Evolutionary conservation across 2,329 filamentous ascomycete species (phyloP).

Genomic region (Beauveria brongniartii): DNA sequence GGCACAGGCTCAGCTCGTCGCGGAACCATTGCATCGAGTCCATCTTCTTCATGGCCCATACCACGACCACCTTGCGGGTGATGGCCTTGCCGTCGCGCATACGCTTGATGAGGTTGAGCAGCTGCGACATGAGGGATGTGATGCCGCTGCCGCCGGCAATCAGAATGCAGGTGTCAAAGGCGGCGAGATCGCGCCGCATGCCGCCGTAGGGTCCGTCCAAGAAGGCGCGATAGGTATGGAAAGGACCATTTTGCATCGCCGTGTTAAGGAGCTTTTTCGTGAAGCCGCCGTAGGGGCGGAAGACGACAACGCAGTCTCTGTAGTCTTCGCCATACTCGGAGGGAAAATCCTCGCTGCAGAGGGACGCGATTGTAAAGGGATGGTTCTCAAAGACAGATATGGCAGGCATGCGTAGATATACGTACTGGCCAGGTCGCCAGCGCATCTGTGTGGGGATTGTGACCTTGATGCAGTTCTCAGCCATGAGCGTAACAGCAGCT

Average conservation of each 20-base stretch:
- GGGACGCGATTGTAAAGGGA: conserved; percentile 87
- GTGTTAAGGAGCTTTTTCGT: conserved; percentile 78
- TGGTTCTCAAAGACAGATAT: conserved; percentile 89
- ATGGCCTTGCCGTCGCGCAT: conserved; percentile 94
- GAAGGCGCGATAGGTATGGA: conserved; percentile 87
- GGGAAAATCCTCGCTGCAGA: conserved; percentile 88
- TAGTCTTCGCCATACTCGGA: conserved; percentile 85
- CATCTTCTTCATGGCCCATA: conserved; percentile 88
- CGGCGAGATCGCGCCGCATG: conserved; percentile 80
- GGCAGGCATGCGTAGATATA: conserved; percentile 89
- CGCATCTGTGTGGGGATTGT: conserved; percentile 88
- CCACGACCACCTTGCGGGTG: conserved; percentile 79
- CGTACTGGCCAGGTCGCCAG: conserved; percentile 90
- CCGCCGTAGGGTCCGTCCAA: conserved; percentile 92
- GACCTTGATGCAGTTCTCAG: conserved; percentile 91
- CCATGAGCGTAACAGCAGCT: conserved; percentile 79
- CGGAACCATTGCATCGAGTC: conserved; percentile 98
- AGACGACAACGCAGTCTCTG: conserved; percentile 82
- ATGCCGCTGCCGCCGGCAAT: conserved; percentile 93
- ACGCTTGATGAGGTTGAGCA: conserved; percentile 89
- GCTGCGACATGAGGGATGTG: conserved; percentile 83
- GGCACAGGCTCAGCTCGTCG: conserved; percentile 85
- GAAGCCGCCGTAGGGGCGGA: conserved; percentile 86
- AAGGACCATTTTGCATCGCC: conserved; percentile 76
- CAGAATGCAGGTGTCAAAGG: conserved; percentile 88